Conservation (phyloP, 73 alveolate species). For the Symbiodinium natans region DNA sequence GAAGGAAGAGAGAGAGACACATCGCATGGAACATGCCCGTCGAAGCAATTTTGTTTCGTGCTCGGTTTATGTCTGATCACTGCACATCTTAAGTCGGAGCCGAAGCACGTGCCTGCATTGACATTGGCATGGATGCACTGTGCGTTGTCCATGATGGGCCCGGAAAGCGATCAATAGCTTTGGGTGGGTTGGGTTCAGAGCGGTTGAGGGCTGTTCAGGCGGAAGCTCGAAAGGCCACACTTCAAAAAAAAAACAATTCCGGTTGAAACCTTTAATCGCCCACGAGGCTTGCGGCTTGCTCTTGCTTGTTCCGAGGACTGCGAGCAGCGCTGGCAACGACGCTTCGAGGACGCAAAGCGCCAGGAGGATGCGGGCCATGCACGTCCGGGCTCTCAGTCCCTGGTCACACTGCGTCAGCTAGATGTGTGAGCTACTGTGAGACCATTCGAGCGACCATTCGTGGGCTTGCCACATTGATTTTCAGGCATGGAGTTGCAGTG, state of each 20-base stretch:
- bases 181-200: neutral
- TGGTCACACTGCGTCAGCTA: too few relatives aligned
- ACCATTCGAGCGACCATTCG: too few relatives aligned
- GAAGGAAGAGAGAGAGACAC: neutral
- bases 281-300: neutral
- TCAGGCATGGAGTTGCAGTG: conserved; percentile 82
- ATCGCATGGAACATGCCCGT: neutral
- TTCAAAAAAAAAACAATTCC: neutral
- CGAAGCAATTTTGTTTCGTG: too few relatives aligned
- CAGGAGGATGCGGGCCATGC: conserved; percentile 88
- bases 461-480: neutral
- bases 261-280: neutral
- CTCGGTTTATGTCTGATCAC: too few relatives aligned
- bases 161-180: neutral
- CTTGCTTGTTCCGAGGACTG: neutral
- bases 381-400: neutral
- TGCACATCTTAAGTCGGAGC: too few relatives aligned
- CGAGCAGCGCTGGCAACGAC: conserved; percentile 86
- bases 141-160: too few relatives aligned
- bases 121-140: too few relatives aligned
- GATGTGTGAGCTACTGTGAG: too few relatives aligned
- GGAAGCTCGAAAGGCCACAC: neutral
- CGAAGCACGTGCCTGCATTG: too few relatives aligned
- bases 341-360: conserved; percentile 89
- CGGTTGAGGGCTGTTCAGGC: neutral